A percentile compares a stretch with the other conserved stretches of the same genome.
Evolutionary conservation across 2,329 filamentous ascomycete species (phyloP).

Genomic region (Emericellopsis cladophorae): DNA sequence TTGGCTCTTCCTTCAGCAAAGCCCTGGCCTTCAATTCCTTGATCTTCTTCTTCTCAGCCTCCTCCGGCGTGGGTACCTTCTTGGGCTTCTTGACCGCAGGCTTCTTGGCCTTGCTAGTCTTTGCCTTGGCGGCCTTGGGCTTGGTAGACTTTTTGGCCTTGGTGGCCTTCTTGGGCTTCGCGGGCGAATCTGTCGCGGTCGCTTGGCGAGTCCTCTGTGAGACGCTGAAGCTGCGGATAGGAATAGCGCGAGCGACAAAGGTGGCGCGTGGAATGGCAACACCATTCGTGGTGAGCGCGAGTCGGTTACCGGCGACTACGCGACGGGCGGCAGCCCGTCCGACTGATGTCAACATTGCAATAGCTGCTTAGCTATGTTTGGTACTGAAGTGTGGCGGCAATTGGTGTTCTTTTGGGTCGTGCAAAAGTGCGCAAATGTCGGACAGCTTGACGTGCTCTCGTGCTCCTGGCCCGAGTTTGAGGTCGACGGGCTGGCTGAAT

Average conservation of each 20-base stretch:
- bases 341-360: conserved; percentile 27
- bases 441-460: no score
- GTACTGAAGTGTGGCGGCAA: no score
- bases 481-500: no score
- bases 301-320: conserved; percentile 11
- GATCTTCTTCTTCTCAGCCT: conserved; percentile 20
- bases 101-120: conserved; percentile 9
- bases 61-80: conserved; percentile 24
- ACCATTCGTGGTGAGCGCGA: conserved; percentile 8
- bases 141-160: conserved; percentile 6
- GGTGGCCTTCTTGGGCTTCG: conserved; percentile 5
- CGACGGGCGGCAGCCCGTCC: conserved; percentile 24
- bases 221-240: conserved; percentile 16
- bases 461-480: no score
- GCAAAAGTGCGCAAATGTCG: no score
- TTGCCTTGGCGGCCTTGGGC: conserved; percentile 9
- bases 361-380: not conserved
- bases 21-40: conserved; percentile 26
- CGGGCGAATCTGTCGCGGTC: conserved; percentile 9
- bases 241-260: conserved; percentile 6
- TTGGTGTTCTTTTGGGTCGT: no score
- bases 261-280: conserved; percentile 6
- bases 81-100: conserved; percentile 12
- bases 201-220: conserved; percentile 13
- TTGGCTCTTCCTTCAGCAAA: conserved; percentile 24